Base-by-base conservation (phyloP, 2,329 filamentous ascomycete species). In the Talaromyces albobiverticillius region DNA sequence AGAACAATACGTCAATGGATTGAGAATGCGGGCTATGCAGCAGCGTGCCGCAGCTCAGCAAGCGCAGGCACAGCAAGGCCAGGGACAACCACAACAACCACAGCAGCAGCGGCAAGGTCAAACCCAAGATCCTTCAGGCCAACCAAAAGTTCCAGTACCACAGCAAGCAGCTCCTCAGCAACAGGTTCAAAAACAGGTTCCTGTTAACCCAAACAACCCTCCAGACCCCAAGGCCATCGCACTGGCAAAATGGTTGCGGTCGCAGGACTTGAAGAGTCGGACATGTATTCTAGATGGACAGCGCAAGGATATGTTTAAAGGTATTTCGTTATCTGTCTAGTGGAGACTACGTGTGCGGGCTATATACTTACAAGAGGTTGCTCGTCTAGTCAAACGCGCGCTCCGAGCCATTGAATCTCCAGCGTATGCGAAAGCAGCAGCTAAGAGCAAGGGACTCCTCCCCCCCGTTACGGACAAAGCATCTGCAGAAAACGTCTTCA, bases 281-380 rank as follows among this genome's bases (percentile, higher is more conserved):
- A 96, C 92, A 16, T 93, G 89, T 70, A 95, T 99, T 60, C 82
- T 97, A 61, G 92, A 96, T 61, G 94, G 94, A 65, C 92, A 96
- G 80, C 84, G 94, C 66, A 97, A 96, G 76, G 93, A 99, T 61
- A 95, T 99, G 89, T 97, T 99, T 75, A 88, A 87, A 81, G 91
- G 90, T 93, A 78, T 43, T 51, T 49, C 18, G 32, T 25, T 26
- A 34, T 46, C 13, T 36, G 14, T 36, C 18, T 40, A 18, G 10
- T 22, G 7, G 18, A 13, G n/a, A 10, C 20, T 38, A n/a, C 4
- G 9, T 20, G 34, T 38, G 34, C 5, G 8, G 16, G n/a, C 16
- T 40, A 20, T 16, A 11, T 22, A 52, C 41, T 50, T 20, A 55
- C 18, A 40, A 45, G 11, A 48, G 41, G 16, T 31, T 16, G 25